A percentile compares a stretch with the other conserved stretches of the same genome.
These are phyloP conservation scores for Leccinum subgranulosum DNA, from an alignment of 768 basidiomycete genomes.

Conservation along the genomic window DNA sequence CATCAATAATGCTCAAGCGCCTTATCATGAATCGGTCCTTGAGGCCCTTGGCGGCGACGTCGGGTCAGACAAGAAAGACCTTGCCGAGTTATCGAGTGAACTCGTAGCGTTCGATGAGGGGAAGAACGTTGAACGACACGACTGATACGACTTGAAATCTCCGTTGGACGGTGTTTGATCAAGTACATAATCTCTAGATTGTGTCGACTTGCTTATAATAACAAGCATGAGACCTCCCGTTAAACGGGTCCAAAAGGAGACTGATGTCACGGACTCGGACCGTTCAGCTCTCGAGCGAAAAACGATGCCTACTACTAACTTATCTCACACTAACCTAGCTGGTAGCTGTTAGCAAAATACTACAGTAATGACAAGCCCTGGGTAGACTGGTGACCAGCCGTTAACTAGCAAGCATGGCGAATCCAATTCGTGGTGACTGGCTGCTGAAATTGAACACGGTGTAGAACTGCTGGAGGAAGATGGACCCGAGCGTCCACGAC, in stretches of 20 bases:
- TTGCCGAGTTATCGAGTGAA: constrained; percentile 97
- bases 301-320: too few relatives aligned
- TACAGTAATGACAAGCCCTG: too few relatives aligned
- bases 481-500: too few relatives aligned
- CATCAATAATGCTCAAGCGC: constrained; percentile 47
- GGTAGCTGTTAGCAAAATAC: too few relatives aligned
- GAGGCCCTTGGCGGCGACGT: constrained; percentile 26
- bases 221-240: constrained; percentile 98
- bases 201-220: constrained; percentile 68
- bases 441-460: too few relatives aligned
- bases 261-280: constrained; percentile 36
- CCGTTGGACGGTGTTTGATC: constrained; percentile 37
- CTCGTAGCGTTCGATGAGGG: constrained; percentile 92
- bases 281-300: too few relatives aligned
- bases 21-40: too few relatives aligned
- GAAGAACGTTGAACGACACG: constrained; percentile 74
- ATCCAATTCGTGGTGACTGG: too few relatives aligned
- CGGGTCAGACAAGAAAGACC: constrained; percentile 95
- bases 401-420: too few relatives aligned
- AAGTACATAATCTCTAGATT: background rate
- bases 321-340: too few relatives aligned
- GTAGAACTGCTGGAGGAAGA: too few relatives aligned
- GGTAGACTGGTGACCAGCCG: too few relatives aligned
- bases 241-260: constrained; percentile 70
- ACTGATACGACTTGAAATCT: constrained; percentile 93